A percentile compares a stretch with the other conserved stretches of the same genome.
These are phyloP conservation scores for Fusarium vanettenii DNA, from an alignment of 2,329 filamentous ascomycete genomes.

Conservation along the genomic window DNA sequence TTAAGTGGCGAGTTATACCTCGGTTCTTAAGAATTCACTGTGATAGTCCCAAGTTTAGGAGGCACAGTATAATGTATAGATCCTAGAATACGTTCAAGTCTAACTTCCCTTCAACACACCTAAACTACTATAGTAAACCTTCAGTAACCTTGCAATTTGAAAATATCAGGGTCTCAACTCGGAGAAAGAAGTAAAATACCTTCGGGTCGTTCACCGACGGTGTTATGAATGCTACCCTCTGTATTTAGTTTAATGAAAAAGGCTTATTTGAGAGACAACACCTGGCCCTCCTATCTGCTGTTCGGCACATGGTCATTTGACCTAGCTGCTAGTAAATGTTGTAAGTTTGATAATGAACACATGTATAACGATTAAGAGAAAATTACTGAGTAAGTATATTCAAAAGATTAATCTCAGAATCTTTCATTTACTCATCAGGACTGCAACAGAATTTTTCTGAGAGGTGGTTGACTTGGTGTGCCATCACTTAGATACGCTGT, in stretches of 20 bases:
- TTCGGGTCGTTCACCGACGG: fast-evolving
- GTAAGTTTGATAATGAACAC: background rate
- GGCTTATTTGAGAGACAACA: background rate
- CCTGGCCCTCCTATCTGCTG: background rate
- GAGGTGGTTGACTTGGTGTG: background rate
- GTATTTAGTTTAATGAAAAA: background rate
- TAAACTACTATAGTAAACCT: too few species aligned
- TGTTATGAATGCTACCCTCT: background rate
- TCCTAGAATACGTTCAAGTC: background rate
- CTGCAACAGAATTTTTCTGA: background rate
- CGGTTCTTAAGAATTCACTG: fast-evolving
- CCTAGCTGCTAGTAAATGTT: background rate
- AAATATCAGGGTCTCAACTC: too few species aligned
- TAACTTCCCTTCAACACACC: background rate
- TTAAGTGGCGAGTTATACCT: background rate
- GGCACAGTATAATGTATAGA: background rate
- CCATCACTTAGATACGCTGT: background rate
- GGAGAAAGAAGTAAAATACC: too few species aligned
- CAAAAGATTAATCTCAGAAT: background rate
- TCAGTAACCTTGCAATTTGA: too few species aligned
- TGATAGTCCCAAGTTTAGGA: background rate
- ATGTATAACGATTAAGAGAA: background rate
- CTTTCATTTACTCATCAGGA: background rate
- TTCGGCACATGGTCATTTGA: background rate
- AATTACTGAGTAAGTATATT: fast-evolving